A percentile compares a stretch with the other conserved stretches of the same genome.
Conservation (phyloP, 192 early-diverging fungal species). For the Pilobolus umbonatus region DNA sequence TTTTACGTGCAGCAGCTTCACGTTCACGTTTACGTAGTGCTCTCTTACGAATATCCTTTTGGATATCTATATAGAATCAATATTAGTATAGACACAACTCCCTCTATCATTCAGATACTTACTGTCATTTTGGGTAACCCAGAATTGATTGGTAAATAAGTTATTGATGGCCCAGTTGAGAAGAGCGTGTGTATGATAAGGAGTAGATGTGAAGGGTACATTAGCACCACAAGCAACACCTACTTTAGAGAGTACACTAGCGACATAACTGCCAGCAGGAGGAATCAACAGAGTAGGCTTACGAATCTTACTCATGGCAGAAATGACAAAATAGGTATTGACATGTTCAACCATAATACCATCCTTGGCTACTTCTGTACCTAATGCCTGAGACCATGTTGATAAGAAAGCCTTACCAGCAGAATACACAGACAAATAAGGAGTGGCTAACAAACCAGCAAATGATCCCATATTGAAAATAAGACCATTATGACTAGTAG, state of each 20-base stretch:
- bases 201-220: conserved; percentile 56
- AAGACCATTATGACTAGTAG: conserved; percentile 61
- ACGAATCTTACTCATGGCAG: conserved; percentile 92
- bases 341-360: conserved; percentile 86
- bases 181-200: conserved; percentile 65
- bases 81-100: background rate
- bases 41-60: conserved; percentile 65
- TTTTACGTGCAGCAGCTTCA: conserved; percentile 43
- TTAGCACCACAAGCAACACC: conserved; percentile 64
- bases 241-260: conserved; percentile 61
- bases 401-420: conserved; percentile 90
- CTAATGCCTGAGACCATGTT: conserved; percentile 86
- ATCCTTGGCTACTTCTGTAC: conserved; percentile 62
- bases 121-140: conserved; percentile 53
- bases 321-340: conserved; percentile 95
- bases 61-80: conserved; percentile 34
- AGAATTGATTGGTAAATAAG: conserved; percentile 51
- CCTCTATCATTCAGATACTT: background rate
- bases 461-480: conserved; percentile 94
- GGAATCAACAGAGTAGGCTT: conserved; percentile 78
- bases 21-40: conserved; percentile 67
- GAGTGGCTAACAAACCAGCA: conserved; percentile 78
- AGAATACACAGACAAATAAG: conserved; percentile 86
- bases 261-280: conserved; percentile 74
- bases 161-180: conserved; percentile 65